Conservation (phyloP, 495 filamentous ascomycete species). For the Daldinia grandis region DNA sequence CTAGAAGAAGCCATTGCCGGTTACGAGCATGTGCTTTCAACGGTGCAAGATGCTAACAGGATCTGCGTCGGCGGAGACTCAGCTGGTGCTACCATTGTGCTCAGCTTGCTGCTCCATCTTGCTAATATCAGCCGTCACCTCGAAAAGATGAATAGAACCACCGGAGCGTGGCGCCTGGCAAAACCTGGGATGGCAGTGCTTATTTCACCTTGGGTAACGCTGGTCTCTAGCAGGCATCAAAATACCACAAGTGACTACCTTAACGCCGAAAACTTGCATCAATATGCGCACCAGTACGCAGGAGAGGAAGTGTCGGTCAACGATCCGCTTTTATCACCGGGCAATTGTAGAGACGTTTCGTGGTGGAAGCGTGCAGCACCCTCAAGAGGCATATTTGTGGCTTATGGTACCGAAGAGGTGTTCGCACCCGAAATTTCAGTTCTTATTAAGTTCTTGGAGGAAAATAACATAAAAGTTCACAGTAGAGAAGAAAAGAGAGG, state of each 20-base stretch:
- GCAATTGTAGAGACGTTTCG: slow-evolving; percentile 66
- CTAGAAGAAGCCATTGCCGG: slow-evolving; percentile 69
- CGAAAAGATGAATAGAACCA: slow-evolving; percentile 44
- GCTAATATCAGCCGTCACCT: slow-evolving; percentile 41
- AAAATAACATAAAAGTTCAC: slow-evolving; percentile 56
- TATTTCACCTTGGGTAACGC: slow-evolving; percentile 69
- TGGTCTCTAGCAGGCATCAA: slow-evolving; percentile 62
- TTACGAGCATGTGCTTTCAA: slow-evolving; percentile 70
- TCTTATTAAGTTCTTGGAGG: slow-evolving; percentile 58
- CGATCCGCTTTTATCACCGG: slow-evolving; percentile 72
- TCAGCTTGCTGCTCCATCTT: slow-evolving; percentile 71
- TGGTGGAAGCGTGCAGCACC: slow-evolving; percentile 72
- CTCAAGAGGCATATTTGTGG: slow-evolving; percentile 64
- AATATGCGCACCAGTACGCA: slow-evolving; percentile 71
- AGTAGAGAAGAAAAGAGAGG: slow-evolving; percentile 64
- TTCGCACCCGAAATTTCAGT: slow-evolving; percentile 69
- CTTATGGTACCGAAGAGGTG: slow-evolving; percentile 76
- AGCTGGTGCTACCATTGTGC: slow-evolving; percentile 73
- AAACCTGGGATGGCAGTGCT: slow-evolving; percentile 61
- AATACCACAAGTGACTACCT: slow-evolving; percentile 72
- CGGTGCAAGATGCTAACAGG: slow-evolving; percentile 59
- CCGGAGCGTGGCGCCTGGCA: slow-evolving; percentile 32
- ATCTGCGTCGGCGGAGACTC: slow-evolving; percentile 77
- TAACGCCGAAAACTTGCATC: slow-evolving; percentile 60
- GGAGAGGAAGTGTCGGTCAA: slow-evolving; percentile 55